A percentile compares a stretch with the other conserved stretches of the same genome.
phyloP scores from a whole-genome alignment of 306 rosid species.

The Acacia crassicarpa region DNA sequence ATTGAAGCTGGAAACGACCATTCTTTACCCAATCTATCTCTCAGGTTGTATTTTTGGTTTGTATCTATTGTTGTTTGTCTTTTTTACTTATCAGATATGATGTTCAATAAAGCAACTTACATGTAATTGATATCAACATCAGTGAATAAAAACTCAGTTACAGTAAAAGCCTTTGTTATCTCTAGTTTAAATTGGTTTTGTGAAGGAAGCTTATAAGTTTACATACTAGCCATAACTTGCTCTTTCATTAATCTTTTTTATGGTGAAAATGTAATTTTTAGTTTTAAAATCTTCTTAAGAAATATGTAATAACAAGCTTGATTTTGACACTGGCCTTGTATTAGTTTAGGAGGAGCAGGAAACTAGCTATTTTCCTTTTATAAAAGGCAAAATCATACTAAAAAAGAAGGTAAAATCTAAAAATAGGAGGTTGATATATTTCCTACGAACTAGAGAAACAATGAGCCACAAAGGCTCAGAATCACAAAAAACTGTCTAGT shows the following conservation, averaged over 20 bases:
- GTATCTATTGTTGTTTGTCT: slow-evolving; percentile 5
- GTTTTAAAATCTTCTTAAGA: not conserved
- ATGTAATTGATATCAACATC: slow-evolving; percentile 7
- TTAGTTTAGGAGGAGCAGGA: not conserved
- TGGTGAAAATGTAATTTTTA: not conserved
- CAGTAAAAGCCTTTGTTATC: not conserved
- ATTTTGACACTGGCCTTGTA: not conserved
- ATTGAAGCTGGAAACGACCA: slow-evolving; percentile 85
- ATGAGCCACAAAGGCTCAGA: no score
- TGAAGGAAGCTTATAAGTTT: not conserved
- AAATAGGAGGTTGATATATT: no score
- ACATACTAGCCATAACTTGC: not conserved
- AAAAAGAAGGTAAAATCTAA: no score
- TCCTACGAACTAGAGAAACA: no score
- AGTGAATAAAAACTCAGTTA: not conserved
- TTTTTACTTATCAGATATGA: slow-evolving; percentile 5
- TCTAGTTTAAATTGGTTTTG: not conserved
- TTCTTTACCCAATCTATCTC: slow-evolving; percentile 81
- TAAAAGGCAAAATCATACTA: no score
- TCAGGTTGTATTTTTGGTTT: slow-evolving; percentile 67
- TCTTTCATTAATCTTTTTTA: not conserved
- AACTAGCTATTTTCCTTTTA: not conserved
- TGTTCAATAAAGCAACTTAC: slow-evolving; percentile 6
- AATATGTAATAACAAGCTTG: not conserved
- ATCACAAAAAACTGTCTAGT: not conserved